These are phyloP conservation scores for Tillandsia fasciculata DNA, from an alignment of 176 grass and related monocot species.

Conservation along the genomic window DNA sequence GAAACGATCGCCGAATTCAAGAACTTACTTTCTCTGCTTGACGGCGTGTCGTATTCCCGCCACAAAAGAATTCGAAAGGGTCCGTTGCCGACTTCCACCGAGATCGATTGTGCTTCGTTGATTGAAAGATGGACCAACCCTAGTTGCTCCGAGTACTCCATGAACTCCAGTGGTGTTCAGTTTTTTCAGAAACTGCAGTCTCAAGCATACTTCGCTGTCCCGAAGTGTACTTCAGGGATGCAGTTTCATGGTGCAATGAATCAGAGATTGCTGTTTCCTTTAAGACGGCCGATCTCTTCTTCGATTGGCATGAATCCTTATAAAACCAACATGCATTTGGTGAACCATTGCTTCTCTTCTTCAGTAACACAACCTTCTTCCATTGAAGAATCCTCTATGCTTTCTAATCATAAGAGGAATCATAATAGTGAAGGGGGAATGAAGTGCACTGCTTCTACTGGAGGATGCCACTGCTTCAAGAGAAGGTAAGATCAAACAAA, in stretches of 20 bases:
- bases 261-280: background rate
- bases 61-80: constrained; percentile 10
- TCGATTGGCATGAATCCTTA: background rate
- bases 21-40: constrained; percentile 1
- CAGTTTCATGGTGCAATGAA: background rate
- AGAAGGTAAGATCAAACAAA: constrained; percentile 11
- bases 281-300: background rate
- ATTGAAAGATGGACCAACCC: background rate
- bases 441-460: constrained; percentile 1
- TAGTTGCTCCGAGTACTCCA: background rate
- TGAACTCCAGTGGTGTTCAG: no score
- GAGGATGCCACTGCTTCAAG: constrained; percentile 16
- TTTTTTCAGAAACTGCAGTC: no score
- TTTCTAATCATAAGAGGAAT: constrained; percentile 1
- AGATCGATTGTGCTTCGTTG: background rate
- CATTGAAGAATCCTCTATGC: background rate
- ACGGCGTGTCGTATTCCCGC: background rate
- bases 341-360: constrained; percentile 2
- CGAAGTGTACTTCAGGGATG: background rate
- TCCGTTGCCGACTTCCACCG: background rate
- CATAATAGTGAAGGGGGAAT: background rate
- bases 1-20: constrained; percentile 9
- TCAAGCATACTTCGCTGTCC: no score
- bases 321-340: background rate
- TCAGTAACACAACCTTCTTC: background rate